Base-by-base conservation (phyloP, 129 eudicot genomes). In the Arctium lappa region DNA sequence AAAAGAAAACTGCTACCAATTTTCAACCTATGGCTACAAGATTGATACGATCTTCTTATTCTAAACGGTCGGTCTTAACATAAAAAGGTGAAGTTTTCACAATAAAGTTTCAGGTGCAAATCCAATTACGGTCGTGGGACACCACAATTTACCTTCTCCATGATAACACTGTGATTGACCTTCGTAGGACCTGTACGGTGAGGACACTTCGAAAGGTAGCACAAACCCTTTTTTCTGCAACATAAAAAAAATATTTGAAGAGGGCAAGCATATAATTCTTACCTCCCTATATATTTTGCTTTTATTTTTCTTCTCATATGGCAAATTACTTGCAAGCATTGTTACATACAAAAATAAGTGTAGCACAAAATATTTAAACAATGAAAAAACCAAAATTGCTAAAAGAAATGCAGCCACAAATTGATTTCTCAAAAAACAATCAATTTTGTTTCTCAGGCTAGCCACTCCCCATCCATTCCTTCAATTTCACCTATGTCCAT, bases 391-490 rank as follows among this genome's bases (percentile, higher is more conserved):
- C 15, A 63, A 72, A 66, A 48, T 34, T 48, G 65, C 30, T 78
- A 69, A 79, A 79, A 72, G 68, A 62, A 74, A 76, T 40, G 50
- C 32, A 48, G 85, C 81, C 81, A 81, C 81, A 82, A 75, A 68
- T 87, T 85, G 89, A 89, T 85, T 76, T 80, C 53, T 39, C 77
- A 73, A 86, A 74, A 86, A 68, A 73, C 77, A 83, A 86, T 83
- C 92, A 80, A 85, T 81, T 83, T 77, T 60, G 68, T 75, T 53
- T 82, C 78, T 88, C 87, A 90, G 83, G 92, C 88, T 79, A 92
- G 82, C 97, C 97, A 92, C 79, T 92, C 97, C 36, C 81, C 97
- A 69, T 90, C 89, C 88, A 88, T 88, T 79, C 89, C 97, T 85
- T 92, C 97, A 80, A 88, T 90, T 79, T 90, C 94, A 77, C 82